phyloP scores from a whole-genome alignment of 768 basidiomycete genomes.

The Lenzites betulinus region DNA sequence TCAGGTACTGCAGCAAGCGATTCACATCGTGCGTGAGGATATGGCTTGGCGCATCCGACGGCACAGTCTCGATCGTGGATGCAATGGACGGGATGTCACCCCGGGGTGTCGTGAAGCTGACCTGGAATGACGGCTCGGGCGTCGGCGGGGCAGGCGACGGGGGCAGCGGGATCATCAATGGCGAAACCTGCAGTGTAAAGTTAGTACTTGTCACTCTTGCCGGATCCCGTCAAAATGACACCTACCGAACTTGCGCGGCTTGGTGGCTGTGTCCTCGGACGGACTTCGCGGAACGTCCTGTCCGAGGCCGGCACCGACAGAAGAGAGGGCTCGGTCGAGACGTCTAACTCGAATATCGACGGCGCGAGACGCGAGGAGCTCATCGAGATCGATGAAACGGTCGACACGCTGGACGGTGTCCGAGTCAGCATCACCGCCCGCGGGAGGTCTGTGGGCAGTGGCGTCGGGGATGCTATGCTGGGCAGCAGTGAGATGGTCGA shows the following conservation, averaged over 20 bases:
- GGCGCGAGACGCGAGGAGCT: conserved; percentile 32
- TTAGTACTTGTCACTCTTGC: not conserved
- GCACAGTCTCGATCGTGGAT: conserved; percentile 46
- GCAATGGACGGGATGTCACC: conserved; percentile 51
- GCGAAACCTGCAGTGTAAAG: conserved; percentile 29
- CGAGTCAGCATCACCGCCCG: conserved; percentile 24
- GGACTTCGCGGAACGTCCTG: conserved; percentile 12
- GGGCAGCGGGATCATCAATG: conserved; percentile 35
- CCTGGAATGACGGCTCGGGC: conserved; percentile 44
- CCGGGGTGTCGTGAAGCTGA: conserved; percentile 53
- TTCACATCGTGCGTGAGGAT: conserved; percentile 55
- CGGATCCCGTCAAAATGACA: conserved; percentile 3
- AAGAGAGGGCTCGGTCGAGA: conserved; percentile 59
- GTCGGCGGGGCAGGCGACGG: conserved; percentile 37
- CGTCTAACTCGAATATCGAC: conserved; percentile 31
- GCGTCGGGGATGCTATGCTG: conserved; percentile 33
- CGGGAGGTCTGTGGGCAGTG: conserved; percentile 19
- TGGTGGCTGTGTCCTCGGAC: conserved; percentile 11
- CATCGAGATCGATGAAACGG: conserved; percentile 35
- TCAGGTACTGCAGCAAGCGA: conserved; percentile 52
- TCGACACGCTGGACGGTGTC: conserved; percentile 33
- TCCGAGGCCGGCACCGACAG: conserved; percentile 45
- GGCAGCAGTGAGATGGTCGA: conserved; percentile 36
- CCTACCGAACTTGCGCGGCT: conserved; percentile 33
- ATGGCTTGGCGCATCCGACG: conserved; percentile 42